phyloP scores from a whole-genome alignment of 768 basidiomycete genomes.

The Suillus discolor region DNA sequence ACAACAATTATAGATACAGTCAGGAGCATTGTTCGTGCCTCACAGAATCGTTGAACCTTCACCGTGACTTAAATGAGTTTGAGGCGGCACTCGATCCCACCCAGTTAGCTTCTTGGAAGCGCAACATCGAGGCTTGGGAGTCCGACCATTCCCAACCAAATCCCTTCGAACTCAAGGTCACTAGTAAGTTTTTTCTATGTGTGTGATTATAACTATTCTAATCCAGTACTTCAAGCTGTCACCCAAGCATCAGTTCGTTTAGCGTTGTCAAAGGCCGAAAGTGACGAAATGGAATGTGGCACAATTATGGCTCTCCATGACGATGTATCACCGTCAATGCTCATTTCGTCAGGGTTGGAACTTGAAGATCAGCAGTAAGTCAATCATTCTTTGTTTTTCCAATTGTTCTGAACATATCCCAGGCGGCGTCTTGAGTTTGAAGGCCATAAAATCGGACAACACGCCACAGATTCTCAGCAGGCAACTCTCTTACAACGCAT shows the following conservation, averaged over 20 bases:
- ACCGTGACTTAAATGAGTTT: constrained; percentile 5
- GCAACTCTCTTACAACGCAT: no score
- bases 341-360: no score
- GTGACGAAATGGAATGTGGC: background rate
- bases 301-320: constrained; percentile 5
- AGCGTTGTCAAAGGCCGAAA: constrained; percentile 13
- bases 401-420: no score
- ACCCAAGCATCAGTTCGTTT: constrained; percentile 11
- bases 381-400: no score
- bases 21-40: no score
- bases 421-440: no score
- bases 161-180: constrained; percentile 20
- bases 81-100: background rate
- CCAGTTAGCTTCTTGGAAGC: constrained; percentile 16
- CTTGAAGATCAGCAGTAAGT: no score
- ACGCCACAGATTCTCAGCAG: no score
- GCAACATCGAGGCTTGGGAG: constrained; percentile 24
- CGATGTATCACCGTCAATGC: constrained; percentile 1
- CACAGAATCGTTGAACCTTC: no score
- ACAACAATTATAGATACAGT: no score
- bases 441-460: no score
- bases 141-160: constrained; percentile 22
- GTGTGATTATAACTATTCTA: background rate
- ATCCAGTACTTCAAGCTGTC: background rate
- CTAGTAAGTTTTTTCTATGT: background rate